Evolutionary conservation across 2,329 filamentous ascomycete genomes (phyloP), one percentile per base, ranked within the genome.

Genomic region (Xylaria hypoxylon): DNA sequence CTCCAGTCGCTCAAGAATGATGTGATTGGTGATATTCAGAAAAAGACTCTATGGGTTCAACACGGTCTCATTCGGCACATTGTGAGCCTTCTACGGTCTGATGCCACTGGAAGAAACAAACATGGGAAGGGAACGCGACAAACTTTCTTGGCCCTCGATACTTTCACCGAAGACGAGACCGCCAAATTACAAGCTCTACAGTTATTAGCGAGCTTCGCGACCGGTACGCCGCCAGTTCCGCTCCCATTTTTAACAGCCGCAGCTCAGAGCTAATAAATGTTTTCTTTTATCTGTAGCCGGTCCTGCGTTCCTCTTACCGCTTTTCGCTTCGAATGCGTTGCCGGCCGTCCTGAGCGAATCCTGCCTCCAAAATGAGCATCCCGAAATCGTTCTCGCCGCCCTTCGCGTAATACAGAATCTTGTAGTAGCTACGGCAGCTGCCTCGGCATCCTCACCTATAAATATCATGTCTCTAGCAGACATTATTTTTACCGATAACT

Each of bases 1-100:
- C 84, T 97, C 50, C 88, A 90, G 70, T 83, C 85, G 47, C 82
- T 99, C 33, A 98, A 97, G 82, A 96, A 97, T 79, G 92, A 96
- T 69, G 86, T 97, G 53, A 89, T 97, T 67, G 96, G 96, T 26
- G 93, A 98, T 79, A 86, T 91, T 38, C 90, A 95, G 78, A 90
- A 90, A 78, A 99, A 99, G 80, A 91, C 95, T 79, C 80, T 88
- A 63, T 94, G 90, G 83, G 85, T 97, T 45, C 84, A 83, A 64
- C 81, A 87, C 61, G 94, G 94, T 19, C 83, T 92, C 31, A 79
- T 96, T 52, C 85, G 87, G 59, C 85, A 86, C 38, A 81, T 85
- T 62, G 84, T 83, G 74, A 80, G 76, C 72, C 83, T 82, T 68
- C 82, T 86, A 76, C 78, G 77, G 53, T 71, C 76, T 15, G 74